Evolutionary conservation across 2,329 filamentous ascomycete species (phyloP).

Genomic region (Lomentospora prolificans): DNA sequence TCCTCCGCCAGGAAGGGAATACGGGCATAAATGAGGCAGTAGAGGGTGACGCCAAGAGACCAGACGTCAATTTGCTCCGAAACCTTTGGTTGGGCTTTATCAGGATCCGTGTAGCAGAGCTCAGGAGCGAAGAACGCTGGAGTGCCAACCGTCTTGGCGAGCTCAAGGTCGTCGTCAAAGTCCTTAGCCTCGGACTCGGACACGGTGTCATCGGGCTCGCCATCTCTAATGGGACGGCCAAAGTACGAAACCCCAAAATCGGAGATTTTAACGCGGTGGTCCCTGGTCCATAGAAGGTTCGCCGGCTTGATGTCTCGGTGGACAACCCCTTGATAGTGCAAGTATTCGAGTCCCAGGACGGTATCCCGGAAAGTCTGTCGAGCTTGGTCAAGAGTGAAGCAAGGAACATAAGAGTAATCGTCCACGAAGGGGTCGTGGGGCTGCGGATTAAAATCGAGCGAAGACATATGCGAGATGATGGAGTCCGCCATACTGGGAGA

Average conservation of each 20-base stretch:
- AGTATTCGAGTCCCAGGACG: constrained; percentile 83
- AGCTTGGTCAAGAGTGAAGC: constrained; percentile 77
- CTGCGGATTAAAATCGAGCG: constrained; percentile 47
- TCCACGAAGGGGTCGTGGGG: constrained; percentile 64
- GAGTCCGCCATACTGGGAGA: constrained; percentile 77
- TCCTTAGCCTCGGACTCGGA: constrained; percentile 78
- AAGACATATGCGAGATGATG: constrained; percentile 60
- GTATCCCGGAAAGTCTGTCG: constrained; percentile 85
- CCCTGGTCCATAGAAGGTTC: constrained; percentile 78
- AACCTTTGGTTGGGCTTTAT: constrained; percentile 61
- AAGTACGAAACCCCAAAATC: constrained; percentile 99
- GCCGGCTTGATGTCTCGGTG: constrained; percentile 82
- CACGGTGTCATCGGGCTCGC: constrained; percentile 63
- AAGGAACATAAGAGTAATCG: constrained; percentile 87
- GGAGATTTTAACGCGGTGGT: constrained; percentile 89
- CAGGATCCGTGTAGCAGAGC: constrained; percentile 78
- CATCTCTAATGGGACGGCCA: constrained; percentile 75
- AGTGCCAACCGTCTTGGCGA: constrained; percentile 97
- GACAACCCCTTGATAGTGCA: constrained; percentile 79
- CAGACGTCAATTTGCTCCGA: constrained; percentile 94
- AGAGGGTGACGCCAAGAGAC: constrained; percentile 92
- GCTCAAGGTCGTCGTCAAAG: constrained; percentile 83
- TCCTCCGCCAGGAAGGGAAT: constrained; percentile 89
- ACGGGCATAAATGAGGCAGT: constrained; percentile 87
- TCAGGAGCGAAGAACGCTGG: constrained; percentile 97